phyloP scores from a whole-genome alignment of 768 basidiomycete genomes.

The Serendipita sp. region DNA sequence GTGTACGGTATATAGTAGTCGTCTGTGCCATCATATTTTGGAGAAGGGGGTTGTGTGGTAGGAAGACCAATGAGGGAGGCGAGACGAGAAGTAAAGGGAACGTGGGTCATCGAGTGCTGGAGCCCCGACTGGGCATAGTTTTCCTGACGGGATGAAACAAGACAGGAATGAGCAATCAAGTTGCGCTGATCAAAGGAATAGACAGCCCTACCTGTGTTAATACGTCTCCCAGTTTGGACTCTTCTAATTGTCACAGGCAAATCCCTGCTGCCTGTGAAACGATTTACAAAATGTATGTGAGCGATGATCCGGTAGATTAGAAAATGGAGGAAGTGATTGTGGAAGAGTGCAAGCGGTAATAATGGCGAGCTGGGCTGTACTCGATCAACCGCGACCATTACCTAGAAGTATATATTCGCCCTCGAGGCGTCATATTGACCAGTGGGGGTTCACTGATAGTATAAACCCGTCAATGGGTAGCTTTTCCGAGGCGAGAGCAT shows the following conservation, averaged over 20 bases:
- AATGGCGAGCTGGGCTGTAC: background rate
- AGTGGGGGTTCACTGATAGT: too few relatives aligned
- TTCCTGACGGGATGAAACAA: background rate
- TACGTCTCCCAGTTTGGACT: background rate
- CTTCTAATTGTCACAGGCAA: background rate
- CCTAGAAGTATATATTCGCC: background rate
- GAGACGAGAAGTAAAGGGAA: conserved; percentile 5
- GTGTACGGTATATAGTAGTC: conserved; percentile 3
- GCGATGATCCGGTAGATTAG: background rate
- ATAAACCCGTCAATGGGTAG: too few relatives aligned
- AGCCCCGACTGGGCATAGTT: conserved; percentile 1
- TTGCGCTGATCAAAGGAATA: background rate
- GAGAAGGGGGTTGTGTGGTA: background rate
- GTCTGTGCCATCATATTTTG: background rate
- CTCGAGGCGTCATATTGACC: too few relatives aligned
- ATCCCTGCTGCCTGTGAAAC: background rate
- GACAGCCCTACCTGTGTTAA: background rate
- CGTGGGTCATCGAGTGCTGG: conserved; percentile 1
- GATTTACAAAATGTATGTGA: background rate
- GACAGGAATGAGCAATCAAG: background rate
- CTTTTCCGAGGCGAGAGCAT: too few relatives aligned
- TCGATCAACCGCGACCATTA: background rate
- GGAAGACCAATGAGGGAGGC: conserved; percentile 1
- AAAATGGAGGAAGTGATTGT: background rate
- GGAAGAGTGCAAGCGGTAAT: background rate